Percentiles rank a stretch among this genome's conserved stretches.
These are phyloP conservation scores for Kwoniella mangroviensis DNA, from an alignment of 768 basidiomycete genomes.

Conservation along the genomic window DNA sequence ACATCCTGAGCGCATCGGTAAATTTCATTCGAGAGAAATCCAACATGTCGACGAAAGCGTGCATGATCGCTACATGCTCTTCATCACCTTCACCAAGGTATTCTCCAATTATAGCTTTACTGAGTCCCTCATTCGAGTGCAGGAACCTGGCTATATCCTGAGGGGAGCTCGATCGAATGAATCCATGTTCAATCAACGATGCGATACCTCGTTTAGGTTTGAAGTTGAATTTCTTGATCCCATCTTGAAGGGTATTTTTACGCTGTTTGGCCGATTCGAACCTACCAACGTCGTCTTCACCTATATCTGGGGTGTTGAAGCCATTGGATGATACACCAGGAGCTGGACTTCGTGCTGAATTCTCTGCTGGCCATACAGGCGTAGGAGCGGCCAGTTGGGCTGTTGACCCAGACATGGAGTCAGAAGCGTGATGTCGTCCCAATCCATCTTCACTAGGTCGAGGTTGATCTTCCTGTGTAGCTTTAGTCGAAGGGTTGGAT, in stretches of 20 bases:
- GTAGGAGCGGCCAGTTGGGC: slow-evolving; percentile 39
- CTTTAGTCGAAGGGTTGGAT: slow-evolving; percentile 59
- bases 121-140: slow-evolving; percentile 85
- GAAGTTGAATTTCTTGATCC: slow-evolving; percentile 96
- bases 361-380: slow-evolving; percentile 39
- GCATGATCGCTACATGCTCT: slow-evolving; percentile 89
- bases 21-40: slow-evolving; percentile 82
- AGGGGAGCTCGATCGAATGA: slow-evolving; percentile 74
- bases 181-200: slow-evolving; percentile 85
- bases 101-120: slow-evolving; percentile 95
- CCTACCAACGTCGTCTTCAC: slow-evolving; percentile 80
- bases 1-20: slow-evolving; percentile 84
- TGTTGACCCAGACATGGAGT: slow-evolving; percentile 32
- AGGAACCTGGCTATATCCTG: slow-evolving; percentile 83
- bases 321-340: slow-evolving; percentile 31
- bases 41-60: slow-evolving; percentile 91
- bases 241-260: slow-evolving; percentile 91
- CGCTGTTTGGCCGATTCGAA: slow-evolving; percentile 96
- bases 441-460: slow-evolving; percentile 39
- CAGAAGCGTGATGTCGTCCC: slow-evolving; percentile 26
- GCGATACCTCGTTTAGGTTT: slow-evolving; percentile 95
- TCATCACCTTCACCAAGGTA: slow-evolving; percentile 96
- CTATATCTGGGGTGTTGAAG: slow-evolving; percentile 69
- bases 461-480: slow-evolving; percentile 27
- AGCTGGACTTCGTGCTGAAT: slow-evolving; percentile 20